Conservation (phyloP, 371 early-diverging fungal genomes). For the Mucor indicus region DNA sequence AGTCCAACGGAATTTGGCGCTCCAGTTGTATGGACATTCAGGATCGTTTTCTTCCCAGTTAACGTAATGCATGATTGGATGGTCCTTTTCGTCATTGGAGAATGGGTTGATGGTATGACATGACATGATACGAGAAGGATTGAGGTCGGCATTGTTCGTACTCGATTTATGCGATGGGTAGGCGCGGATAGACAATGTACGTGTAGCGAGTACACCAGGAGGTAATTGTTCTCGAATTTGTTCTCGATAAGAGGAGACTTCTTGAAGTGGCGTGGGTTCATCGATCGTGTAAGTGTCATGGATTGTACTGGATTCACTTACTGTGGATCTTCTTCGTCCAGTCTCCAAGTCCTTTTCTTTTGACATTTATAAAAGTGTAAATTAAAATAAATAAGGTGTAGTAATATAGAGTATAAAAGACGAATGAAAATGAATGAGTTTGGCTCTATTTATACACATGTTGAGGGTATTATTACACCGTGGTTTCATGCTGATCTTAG, state of each 20-base stretch:
- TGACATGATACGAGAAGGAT: constrained; percentile 11
- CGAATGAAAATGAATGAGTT: background rate
- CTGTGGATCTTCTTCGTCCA: background rate
- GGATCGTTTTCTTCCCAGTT: constrained; percentile 40
- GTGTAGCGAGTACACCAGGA: constrained; percentile 19
- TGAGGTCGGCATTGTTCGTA: constrained; percentile 13
- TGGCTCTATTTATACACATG: background rate
- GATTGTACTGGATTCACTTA: constrained; percentile 14
- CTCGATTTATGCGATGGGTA: too few relatives aligned
- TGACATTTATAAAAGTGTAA: background rate
- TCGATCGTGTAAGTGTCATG: constrained; percentile 12
- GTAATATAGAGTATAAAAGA: background rate
- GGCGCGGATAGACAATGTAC: constrained; percentile 14
- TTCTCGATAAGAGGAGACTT: constrained; percentile 11
- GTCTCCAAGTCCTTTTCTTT: background rate
- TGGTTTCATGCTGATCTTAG: background rate
- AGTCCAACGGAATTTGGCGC: constrained; percentile 21
- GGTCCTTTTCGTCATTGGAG: too few relatives aligned
- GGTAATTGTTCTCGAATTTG: constrained; percentile 24
- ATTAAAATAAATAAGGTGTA: background rate
- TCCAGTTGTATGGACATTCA: constrained; percentile 45
- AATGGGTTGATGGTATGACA: too few relatives aligned
- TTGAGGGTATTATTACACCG: background rate
- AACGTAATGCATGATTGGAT: constrained; percentile 20
- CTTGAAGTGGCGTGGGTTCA: constrained; percentile 19